A percentile compares a stretch with the other conserved stretches of the same genome.
phyloP scores from a whole-genome alignment of 1,284 basidiomycete species.

The Ceratobasidium sp. region DNA sequence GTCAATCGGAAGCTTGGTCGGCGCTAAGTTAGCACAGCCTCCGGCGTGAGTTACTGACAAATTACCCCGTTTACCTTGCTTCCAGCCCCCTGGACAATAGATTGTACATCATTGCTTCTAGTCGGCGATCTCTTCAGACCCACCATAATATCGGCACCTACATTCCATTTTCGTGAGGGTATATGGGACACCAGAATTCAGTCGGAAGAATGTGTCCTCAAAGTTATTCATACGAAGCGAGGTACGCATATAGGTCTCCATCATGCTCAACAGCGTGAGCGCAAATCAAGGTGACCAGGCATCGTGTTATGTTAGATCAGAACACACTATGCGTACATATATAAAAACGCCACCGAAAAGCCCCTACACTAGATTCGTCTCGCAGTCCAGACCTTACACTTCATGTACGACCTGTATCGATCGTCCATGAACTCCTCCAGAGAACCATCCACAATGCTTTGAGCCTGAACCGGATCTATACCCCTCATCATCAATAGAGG shows the following conservation, averaged over 20 bases:
- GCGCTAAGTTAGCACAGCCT: too few relatives aligned
- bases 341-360: too few relatives aligned
- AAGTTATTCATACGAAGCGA: not conserved
- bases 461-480: not conserved
- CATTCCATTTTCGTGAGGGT: too few relatives aligned
- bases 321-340: too few relatives aligned
- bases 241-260: not conserved
- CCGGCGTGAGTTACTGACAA: too few relatives aligned
- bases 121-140: too few relatives aligned
- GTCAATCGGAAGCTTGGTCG: too few relatives aligned
- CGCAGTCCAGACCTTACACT: conserved; percentile 29
- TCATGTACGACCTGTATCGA: not conserved
- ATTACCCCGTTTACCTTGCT: too few relatives aligned
- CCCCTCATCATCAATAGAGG: conserved; percentile 14
- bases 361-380: conserved; percentile 18
- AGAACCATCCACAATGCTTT: conserved; percentile 8
- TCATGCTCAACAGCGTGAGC: not conserved
- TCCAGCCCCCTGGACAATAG: too few relatives aligned
- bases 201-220: not conserved
- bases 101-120: too few relatives aligned
- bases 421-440: conserved; percentile 10
- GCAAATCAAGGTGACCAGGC: too few relatives aligned
- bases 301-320: not conserved
- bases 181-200: not conserved
- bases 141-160: too few relatives aligned